Evolutionary conservation across 2,329 filamentous ascomycete species (phyloP), one percentile per base, ranked within the genome.

Genomic region (Ceratocystis papillata): DNA sequence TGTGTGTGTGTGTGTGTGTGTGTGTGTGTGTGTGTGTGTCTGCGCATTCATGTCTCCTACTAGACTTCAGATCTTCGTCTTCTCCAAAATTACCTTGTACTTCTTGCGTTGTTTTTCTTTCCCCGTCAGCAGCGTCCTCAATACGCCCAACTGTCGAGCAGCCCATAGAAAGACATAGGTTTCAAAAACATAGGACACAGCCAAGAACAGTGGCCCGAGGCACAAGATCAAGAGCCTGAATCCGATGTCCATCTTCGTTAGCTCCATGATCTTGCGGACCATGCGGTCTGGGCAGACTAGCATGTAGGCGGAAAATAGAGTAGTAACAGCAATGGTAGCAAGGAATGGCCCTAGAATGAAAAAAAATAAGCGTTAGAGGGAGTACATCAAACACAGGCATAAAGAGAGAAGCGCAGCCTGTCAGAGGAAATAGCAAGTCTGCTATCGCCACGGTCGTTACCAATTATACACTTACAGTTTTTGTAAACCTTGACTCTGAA

Each of bases 21-120:
- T 37, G 33, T 12, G 30, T 33, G 6, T 33, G 33, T 37, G 33
- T 8, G 33, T 10, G 33, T 37, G 7, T 37, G 33, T 3, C 8
- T 3, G 33, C 10, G 33, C 33, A 37, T 12, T 3, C 33, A 37
- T 37, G 8, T 37, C 33, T 37, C 33, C 33, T 37, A 12, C 1
- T 12, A 25, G 2, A 17, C 28, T 8, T 59, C 20, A 30, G 12
- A 33, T 59, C 50, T 59, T 33, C 57, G 67, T 69, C 66, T 83
- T 79, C 72, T 94, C 88, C 62, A 81, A 73, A 37, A 96, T 86
- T 22, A 90, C 71, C 77, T 97, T 97, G 74, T 96, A 96, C 77
- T 86, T 80, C 76, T 96, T 96, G 69, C 91, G 83, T 76, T 87
- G 85, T 78, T 96, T 96, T 55, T 79, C 76, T 72, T 79, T 80